Conservation (phyloP, 169 alveolate species). For the Plasmodium knowlesi region DNA sequence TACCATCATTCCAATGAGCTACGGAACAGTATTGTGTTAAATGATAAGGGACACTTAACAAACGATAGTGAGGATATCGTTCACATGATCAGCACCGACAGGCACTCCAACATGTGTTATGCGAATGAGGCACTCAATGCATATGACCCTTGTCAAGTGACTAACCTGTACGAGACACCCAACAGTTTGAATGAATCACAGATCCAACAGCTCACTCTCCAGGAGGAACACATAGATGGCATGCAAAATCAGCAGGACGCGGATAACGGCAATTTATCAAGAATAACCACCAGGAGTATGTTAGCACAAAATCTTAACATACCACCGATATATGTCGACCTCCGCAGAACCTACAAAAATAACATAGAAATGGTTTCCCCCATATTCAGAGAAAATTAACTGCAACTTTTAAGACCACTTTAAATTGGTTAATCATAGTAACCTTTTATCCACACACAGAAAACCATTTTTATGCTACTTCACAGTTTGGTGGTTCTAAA, state of each 20-base stretch:
- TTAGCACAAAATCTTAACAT: background rate
- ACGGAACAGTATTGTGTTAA: background rate
- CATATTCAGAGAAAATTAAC: background rate
- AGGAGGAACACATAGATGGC: background rate
- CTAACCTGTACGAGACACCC: background rate
- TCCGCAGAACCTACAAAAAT: background rate
- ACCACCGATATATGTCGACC: background rate
- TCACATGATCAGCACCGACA: background rate
- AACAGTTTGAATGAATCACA: background rate
- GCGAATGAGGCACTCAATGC: background rate
- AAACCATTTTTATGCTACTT: background rate
- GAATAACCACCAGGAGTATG: background rate
- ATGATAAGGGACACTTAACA: background rate
- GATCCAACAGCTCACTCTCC: background rate
- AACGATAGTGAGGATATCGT: background rate
- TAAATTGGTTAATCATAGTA: background rate
- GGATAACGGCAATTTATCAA: background rate
- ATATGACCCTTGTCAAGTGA: constrained; percentile 3
- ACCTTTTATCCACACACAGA: background rate
- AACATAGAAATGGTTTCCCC: background rate
- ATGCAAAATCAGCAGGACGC: background rate
- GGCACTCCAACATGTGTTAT: background rate
- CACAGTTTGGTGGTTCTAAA: too few species aligned
- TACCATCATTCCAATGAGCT: background rate
- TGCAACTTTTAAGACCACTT: background rate